Evolutionary conservation across 2,329 filamentous ascomycete genomes (phyloP).

Genomic region (Hypoxylon sp.): DNA sequence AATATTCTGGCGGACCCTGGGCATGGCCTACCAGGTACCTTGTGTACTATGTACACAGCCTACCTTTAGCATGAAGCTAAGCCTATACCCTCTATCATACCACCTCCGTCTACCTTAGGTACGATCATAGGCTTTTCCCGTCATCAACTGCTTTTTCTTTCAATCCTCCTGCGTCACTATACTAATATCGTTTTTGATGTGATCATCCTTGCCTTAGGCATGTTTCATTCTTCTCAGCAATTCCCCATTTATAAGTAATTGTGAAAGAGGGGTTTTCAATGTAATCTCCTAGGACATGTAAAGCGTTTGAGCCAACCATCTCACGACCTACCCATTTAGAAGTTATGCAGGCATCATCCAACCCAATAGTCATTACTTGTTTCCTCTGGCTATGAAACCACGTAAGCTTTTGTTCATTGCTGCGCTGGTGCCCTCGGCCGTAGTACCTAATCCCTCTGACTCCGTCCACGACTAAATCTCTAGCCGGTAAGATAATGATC

Average conservation of each 20-base stretch:
- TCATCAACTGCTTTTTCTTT: constrained; percentile 5
- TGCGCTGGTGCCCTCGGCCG: constrained; percentile 9
- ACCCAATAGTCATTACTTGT: not conserved
- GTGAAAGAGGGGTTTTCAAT: not conserved
- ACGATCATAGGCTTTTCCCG: not conserved
- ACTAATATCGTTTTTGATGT: too few relatives aligned
- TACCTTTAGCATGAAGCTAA: constrained; percentile 19
- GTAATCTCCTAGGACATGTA: not conserved
- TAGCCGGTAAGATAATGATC: constrained; percentile 14
- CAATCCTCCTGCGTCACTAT: constrained; percentile 2
- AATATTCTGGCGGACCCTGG: not conserved
- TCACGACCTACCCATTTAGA: constrained; percentile 16
- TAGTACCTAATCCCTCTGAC: constrained; percentile 7
- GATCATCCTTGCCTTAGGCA: not conserved
- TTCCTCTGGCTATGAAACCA: constrained; percentile 10
- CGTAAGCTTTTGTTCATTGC: constrained; percentile 12
- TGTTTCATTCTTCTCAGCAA: not conserved
- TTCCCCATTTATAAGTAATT: not conserved
- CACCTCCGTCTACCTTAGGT: not conserved
- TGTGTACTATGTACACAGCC: too few relatives aligned
- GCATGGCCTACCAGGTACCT: too few relatives aligned
- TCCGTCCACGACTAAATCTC: not conserved
- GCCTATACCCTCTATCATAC: not conserved
- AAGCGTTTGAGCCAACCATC: not conserved
- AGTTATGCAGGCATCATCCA: constrained; percentile 17